Conservation (phyloP, 2,329 filamentous ascomycete species). For the Claviceps cyperi region DNA sequence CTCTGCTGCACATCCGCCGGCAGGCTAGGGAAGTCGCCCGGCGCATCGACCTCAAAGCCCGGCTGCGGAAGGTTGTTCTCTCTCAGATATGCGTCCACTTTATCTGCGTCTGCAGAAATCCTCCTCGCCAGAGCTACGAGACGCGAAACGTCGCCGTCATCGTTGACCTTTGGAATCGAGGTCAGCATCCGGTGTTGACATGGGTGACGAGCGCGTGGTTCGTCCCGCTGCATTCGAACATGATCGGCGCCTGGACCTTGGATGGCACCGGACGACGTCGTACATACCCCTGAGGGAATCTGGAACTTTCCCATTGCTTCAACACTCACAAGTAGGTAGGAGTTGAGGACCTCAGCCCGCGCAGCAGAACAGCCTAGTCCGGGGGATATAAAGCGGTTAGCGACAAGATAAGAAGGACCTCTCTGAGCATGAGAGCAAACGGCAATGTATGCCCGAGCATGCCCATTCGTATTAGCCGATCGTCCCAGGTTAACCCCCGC, state of each 20-base stretch:
- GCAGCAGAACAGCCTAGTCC: neutral
- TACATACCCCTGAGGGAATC: conserved; percentile 21
- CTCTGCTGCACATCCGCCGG: conserved; percentile 30
- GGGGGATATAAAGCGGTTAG: neutral
- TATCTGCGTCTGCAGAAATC: conserved; percentile 34
- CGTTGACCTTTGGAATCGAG: neutral
- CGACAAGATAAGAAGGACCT: neutral
- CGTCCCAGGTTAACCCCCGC: neutral
- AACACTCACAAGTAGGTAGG: neutral
- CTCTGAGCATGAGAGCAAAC: neutral
- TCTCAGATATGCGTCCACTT: conserved; percentile 32
- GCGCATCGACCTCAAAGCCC: conserved; percentile 29
- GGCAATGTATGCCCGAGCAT: neutral
- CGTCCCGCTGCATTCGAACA: conserved; percentile 11
- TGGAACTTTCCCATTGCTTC: conserved; percentile 19
- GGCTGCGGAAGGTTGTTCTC: conserved; percentile 26
- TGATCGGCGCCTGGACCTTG: conserved; percentile 11
- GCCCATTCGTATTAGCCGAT: neutral
- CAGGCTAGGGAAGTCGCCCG: conserved; percentile 31
- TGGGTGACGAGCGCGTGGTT: neutral
- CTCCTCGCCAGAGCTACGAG: conserved; percentile 32
- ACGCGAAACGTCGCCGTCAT: conserved; percentile 15
- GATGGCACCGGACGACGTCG: conserved; percentile 9
- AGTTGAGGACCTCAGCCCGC: too few relatives aligned
- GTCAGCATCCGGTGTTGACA: conserved; percentile 1